Base-by-base conservation (phyloP, 495 filamentous ascomycete genomes). In the Tuber calosporum region DNA sequence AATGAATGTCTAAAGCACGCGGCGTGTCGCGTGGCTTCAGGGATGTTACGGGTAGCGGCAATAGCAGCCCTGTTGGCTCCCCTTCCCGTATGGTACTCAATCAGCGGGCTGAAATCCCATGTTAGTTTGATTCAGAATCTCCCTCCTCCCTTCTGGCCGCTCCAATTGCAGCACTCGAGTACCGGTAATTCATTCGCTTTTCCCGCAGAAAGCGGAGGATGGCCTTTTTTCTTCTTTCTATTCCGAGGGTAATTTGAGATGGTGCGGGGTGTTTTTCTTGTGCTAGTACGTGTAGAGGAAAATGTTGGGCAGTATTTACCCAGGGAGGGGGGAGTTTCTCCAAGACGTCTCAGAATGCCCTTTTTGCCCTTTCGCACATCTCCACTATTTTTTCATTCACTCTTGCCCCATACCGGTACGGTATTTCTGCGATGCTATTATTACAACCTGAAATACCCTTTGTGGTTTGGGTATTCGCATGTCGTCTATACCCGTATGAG, bases 31-130 rank as follows among this genome's bases (percentile, higher is more conserved):
- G 76, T 78, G 74, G 76, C 45, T 26, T 58, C 76, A 78, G 68
- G 76, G 76, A 77, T 78, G 22, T 77, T 68, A 71, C 75, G 76
- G 76, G 74, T 77, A 73, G 76, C 76, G 76, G 74, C 76, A 78
- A 78, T 39, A 78, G 41, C 70, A 77, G 70, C 75, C 75, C 71
- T 73, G 77, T 78, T 78, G 68, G 75, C 39, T 77, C 53, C 53
- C 53, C 26, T n/a, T 30, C 5, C 38, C 38, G 9, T 15, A n/a
- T n/a, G n/a, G n/a, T n/a, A 62, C 53, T 62, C 13, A 30, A 30
- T 62, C 9, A 30, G 53, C 11, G 26, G 43, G 53, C 53, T 17
- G n/a, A 62, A 62, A 13, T 9, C 11, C 26, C n/a, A 30, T 15
- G 53, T 30, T 17, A 62, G 53, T 30, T 62, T 30, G 53, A n/a